phyloP scores from a whole-genome alignment of 768 basidiomycete genomes.

The Russula ochroleuca region DNA sequence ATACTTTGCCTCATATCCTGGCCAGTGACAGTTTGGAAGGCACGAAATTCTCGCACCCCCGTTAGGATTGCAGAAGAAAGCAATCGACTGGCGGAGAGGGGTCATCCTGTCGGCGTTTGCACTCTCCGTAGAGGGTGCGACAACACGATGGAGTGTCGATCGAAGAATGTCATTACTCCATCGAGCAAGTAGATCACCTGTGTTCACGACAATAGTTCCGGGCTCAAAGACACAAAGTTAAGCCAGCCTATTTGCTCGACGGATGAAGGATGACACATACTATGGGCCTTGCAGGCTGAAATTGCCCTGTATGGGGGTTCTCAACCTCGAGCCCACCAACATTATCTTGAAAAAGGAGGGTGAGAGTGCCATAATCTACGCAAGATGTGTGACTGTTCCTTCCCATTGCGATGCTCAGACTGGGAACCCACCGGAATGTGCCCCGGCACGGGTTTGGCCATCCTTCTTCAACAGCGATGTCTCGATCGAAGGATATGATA shows the following conservation, averaged over 20 bases:
- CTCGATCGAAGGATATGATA: conserved; percentile 78
- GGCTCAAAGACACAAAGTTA: conserved; percentile 43
- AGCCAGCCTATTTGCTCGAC: not conserved
- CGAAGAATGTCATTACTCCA: conserved; percentile 81
- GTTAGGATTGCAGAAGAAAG: conserved; percentile 86
- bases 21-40: conserved; percentile 56
- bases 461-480: conserved; percentile 51
- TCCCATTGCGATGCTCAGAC: not conserved
- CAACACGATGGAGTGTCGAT: conserved; percentile 80
- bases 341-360: conserved; percentile 77
- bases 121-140: conserved; percentile 58
- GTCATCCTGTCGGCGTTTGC: conserved; percentile 51
- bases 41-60: conserved; percentile 62
- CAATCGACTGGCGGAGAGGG: conserved; percentile 71
- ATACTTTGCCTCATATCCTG: conserved; percentile 57
- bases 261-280: conserved; percentile 40
- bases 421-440: conserved; percentile 60
- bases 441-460: conserved; percentile 76
- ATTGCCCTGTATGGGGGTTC: conserved; percentile 70
- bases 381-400: not conserved
- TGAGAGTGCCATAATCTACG: conserved; percentile 75
- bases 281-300: conserved; percentile 69
- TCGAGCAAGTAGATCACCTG: conserved; percentile 73
- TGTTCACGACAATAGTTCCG: conserved; percentile 78
- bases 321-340: conserved; percentile 81